Conservation (phyloP, 2,329 filamentous ascomycete species). For the Beauveria pseudobassiana region DNA sequence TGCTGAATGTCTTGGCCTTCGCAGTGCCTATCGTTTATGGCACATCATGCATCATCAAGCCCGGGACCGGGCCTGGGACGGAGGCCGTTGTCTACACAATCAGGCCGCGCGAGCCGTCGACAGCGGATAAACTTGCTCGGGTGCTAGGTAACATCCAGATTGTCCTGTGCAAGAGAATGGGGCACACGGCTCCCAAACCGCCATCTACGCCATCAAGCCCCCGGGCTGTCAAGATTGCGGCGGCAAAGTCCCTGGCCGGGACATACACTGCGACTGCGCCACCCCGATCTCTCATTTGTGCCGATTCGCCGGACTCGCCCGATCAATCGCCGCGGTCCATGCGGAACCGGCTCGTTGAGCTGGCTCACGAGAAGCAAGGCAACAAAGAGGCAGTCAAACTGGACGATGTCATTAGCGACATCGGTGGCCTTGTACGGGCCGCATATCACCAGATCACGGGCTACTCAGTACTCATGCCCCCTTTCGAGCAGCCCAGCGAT, state of each 20-base stretch:
- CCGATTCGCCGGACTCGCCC: slow-evolving; percentile 4
- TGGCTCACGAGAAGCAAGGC: background rate
- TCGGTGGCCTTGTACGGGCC: background rate
- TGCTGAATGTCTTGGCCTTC: slow-evolving; percentile 18
- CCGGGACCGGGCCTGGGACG: background rate
- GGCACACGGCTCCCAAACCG: background rate
- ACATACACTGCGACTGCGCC: background rate
- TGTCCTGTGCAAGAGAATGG: background rate
- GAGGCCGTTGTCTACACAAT: background rate
- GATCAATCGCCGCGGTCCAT: background rate
- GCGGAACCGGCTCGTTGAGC: background rate
- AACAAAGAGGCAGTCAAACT: background rate
- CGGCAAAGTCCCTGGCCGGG: background rate
- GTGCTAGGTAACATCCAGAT: background rate
- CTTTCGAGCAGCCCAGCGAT: slow-evolving; percentile 12
- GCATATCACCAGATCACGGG: background rate
- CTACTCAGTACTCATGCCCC: background rate
- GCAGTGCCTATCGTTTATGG: slow-evolving; percentile 15
- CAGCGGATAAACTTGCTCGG: background rate
- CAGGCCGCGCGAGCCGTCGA: background rate
- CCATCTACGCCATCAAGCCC: background rate
- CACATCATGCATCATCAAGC: slow-evolving; percentile 17
- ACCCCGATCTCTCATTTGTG: slow-evolving; percentile 17
- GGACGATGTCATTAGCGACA: background rate
- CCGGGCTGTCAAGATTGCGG: background rate